Evolutionary conservation across 2,329 filamentous ascomycete species (phyloP).

Genomic region (Cadophora luteo-olivacea): DNA sequence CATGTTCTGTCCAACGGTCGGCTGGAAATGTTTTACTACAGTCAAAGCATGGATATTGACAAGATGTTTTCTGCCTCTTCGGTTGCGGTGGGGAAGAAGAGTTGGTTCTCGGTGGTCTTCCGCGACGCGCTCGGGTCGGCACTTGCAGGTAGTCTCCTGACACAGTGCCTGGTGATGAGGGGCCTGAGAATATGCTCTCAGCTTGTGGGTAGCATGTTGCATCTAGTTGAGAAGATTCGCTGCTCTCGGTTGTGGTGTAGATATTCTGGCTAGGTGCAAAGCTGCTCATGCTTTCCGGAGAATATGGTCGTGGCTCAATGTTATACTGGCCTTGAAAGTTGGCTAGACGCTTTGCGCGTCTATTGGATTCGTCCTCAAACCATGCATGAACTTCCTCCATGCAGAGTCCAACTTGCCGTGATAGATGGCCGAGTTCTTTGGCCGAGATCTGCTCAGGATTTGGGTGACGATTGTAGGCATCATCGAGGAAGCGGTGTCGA

Average conservation of each 20-base stretch:
- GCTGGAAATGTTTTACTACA: slow-evolving; percentile 12
- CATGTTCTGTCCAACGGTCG: slow-evolving; percentile 26
- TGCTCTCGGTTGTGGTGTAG: not conserved
- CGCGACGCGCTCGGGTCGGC: slow-evolving; percentile 16
- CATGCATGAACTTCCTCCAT: slow-evolving; percentile 30
- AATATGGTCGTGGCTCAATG: slow-evolving; percentile 13
- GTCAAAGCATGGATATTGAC: slow-evolving; percentile 23
- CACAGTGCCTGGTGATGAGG: slow-evolving; percentile 9
- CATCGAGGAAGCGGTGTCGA: slow-evolving; percentile 25
- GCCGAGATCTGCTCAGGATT: slow-evolving; percentile 22
- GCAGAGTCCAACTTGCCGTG: slow-evolving; percentile 21
- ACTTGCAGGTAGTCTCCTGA: slow-evolving; percentile 2
- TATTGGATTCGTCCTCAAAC: slow-evolving; percentile 27
- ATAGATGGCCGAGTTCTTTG: slow-evolving; percentile 14
- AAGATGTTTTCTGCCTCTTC: slow-evolving; percentile 20
- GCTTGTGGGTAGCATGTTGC: slow-evolving; percentile 9
- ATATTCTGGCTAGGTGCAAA: not conserved
- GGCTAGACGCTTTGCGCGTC: slow-evolving; percentile 22
- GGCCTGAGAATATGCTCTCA: slow-evolving; percentile 12
- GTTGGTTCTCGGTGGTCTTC: slow-evolving; percentile 5
- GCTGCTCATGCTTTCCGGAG: slow-evolving; percentile 22
- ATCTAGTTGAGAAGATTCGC: not conserved
- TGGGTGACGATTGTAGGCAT: slow-evolving; percentile 22
- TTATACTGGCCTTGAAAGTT: slow-evolving; percentile 6
- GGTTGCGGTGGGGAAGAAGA: slow-evolving; percentile 8